Conservation (phyloP, 2,329 filamentous ascomycete genomes). For the Ophiostoma novo-ulmi region DNA sequence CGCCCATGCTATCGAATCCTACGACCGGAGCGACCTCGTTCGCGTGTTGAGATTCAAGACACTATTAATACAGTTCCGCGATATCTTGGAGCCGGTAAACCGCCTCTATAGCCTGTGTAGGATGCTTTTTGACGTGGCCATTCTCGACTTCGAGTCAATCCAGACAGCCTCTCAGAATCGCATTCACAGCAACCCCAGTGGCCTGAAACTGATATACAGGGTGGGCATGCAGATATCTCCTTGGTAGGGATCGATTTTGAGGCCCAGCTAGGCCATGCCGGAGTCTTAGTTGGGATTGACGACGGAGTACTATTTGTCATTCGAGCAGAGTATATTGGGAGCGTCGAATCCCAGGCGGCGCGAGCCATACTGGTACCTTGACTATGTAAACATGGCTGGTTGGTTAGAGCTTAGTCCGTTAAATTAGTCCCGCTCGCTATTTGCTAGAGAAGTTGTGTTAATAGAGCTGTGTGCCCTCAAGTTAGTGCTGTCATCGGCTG, state of each 20-base stretch:
- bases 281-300: neutral
- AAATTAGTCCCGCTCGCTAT: neutral
- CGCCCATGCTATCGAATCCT: neutral
- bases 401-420: constrained; percentile 8
- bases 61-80: neutral
- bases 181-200: neutral
- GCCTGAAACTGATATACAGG: neutral
- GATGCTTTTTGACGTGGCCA: neutral
- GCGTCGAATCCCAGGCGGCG: neutral
- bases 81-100: neutral
- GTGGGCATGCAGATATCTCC: neutral
- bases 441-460: no score
- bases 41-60: neutral
- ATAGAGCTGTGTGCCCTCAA: no score
- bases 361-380: neutral
- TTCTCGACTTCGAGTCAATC: neutral
- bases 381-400: constrained; percentile 12
- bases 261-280: neutral
- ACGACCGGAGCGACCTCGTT: neutral
- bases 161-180: neutral
- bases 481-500: no score
- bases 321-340: neutral
- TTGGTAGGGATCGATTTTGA: neutral
- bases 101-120: neutral
- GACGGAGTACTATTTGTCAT: neutral